A percentile compares a stretch with the other conserved stretches of the same genome.
phyloP scores from a whole-genome alignment of 768 basidiomycete genomes.

The Kwoniella dejecticola region DNA sequence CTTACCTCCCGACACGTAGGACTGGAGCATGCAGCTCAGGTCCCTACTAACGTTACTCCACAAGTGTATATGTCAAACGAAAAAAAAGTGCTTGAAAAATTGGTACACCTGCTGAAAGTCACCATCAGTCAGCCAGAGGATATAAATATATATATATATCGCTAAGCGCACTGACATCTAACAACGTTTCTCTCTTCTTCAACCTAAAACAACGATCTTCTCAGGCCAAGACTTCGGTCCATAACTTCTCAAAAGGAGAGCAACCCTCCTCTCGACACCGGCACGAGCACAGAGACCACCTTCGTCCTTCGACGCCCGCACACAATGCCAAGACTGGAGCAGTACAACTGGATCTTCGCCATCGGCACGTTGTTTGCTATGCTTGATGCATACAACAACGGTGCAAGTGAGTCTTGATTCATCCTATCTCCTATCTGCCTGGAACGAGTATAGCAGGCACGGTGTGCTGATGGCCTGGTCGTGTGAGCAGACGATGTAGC shows the following conservation, averaged over 20 bases:
- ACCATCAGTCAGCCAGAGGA: no score
- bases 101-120: not conserved
- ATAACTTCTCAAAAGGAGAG: not conserved
- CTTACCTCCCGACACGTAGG: not conserved
- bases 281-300: not conserved
- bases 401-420: slow-evolving; percentile 27
- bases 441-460: not conserved
- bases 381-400: slow-evolving; percentile 41
- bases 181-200: not conserved
- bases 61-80: no score
- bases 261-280: not conserved
- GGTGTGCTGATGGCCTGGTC: not conserved
- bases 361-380: slow-evolving; percentile 41
- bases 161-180: slow-evolving; percentile 3
- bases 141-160: not conserved
- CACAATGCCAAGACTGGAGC: slow-evolving; percentile 29
- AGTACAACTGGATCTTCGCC: slow-evolving; percentile 40
- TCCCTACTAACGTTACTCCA: no score
- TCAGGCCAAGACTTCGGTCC: not conserved
- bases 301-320: not conserved
- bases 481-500: slow-evolving; percentile 33
- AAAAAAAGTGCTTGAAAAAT: no score
- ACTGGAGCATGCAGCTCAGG: no score
- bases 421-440: not conserved
- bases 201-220: not conserved